These are phyloP conservation scores for Arabidopsis hybrid DNA, from an alignment of 441 rosid species.

Conservation along the genomic window DNA sequence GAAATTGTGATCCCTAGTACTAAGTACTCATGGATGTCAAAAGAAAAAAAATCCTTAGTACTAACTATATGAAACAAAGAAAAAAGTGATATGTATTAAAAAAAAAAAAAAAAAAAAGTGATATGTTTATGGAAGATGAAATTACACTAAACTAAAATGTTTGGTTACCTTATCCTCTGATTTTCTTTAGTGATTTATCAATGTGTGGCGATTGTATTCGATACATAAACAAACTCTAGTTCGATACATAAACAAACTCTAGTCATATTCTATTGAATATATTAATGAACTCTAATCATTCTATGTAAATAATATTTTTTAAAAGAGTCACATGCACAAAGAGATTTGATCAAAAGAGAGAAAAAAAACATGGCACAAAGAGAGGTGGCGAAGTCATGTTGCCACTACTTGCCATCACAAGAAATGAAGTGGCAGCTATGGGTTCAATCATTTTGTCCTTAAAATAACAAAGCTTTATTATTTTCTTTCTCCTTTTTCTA, in stretches of 20 bases:
- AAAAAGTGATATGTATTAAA: too few species aligned
- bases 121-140: neutral
- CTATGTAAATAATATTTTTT: neutral
- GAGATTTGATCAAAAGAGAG: too few species aligned
- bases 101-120: neutral
- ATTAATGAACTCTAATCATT: neutral
- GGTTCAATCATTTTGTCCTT: constrained; percentile 35
- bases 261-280: too few species aligned
- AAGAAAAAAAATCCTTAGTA: too few species aligned
- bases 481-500: neutral
- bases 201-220: neutral
- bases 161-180: neutral
- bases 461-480: neutral
- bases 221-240: neutral
- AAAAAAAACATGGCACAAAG: constrained; percentile 20
- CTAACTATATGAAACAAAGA: too few species aligned
- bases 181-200: neutral
- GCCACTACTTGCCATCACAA: constrained; percentile 40
- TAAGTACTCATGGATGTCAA: too few species aligned
- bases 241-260: neutral
- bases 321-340: constrained; percentile 2
- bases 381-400: constrained; percentile 42
- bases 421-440: constrained; percentile 40
- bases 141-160: neutral
- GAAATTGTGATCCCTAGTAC: neutral